These are phyloP conservation scores for Agroathelia rolfsii DNA, from an alignment of 1,284 basidiomycete genomes.

Conservation along the genomic window DNA sequence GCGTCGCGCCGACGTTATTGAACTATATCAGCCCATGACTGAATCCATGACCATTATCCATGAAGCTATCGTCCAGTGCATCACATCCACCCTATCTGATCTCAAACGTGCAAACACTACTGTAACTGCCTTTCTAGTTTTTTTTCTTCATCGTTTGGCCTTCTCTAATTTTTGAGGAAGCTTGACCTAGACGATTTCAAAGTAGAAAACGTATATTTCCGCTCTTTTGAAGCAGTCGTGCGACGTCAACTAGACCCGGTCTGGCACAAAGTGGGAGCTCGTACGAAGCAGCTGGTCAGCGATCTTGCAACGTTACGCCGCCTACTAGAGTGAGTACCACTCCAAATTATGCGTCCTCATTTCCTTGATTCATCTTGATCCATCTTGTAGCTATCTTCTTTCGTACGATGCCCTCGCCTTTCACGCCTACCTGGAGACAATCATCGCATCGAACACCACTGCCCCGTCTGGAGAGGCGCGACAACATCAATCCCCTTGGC, in stretches of 20 bases:
- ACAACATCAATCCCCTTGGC: slow-evolving; percentile 74
- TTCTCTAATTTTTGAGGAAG: slow-evolving; percentile 28
- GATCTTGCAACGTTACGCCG: slow-evolving; percentile 83
- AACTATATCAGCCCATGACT: slow-evolving; percentile 83
- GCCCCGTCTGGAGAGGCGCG: slow-evolving; percentile 39
- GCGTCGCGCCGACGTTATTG: slow-evolving; percentile 84
- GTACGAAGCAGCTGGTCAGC: slow-evolving; percentile 84
- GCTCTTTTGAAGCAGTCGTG: slow-evolving; percentile 87
- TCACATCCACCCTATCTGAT: slow-evolving; percentile 86
- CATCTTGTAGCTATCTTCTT: slow-evolving; percentile 61
- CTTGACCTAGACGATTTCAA: slow-evolving; percentile 92
- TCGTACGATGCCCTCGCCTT: slow-evolving; percentile 90
- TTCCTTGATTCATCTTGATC: slow-evolving; percentile 1
- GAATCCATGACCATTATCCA: slow-evolving; percentile 88
- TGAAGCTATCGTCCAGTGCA: slow-evolving; percentile 87
- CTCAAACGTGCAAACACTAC: slow-evolving; percentile 82
- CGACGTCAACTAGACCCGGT: slow-evolving; percentile 85
- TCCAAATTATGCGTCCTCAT: slow-evolving; percentile 1
- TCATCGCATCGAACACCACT: slow-evolving; percentile 68
- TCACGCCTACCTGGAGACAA: slow-evolving; percentile 85
- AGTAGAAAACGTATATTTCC: slow-evolving; percentile 91
- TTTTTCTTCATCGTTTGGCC: neutral
- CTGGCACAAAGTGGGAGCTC: slow-evolving; percentile 93
- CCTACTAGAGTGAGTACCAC: slow-evolving; percentile 60
- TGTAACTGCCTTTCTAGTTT: slow-evolving; percentile 31